phyloP scores from a whole-genome alignment of 352 stramenopile genomes.

The Globisporangium cystogenes region DNA sequence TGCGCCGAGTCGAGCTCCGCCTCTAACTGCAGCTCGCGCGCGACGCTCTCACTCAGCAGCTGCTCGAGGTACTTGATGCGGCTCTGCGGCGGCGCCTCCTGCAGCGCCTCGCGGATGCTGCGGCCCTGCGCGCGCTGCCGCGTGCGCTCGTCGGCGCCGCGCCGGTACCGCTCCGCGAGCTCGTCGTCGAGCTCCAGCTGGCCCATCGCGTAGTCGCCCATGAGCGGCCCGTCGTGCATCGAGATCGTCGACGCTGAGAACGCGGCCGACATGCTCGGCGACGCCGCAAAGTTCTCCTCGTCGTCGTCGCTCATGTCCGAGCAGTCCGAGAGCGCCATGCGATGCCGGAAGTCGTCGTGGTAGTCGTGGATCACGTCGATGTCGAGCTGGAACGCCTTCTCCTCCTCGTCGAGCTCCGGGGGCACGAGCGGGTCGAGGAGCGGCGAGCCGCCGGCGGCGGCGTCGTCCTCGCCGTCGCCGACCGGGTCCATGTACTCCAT shows the following conservation, averaged over 20 bases:
- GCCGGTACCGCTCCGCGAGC: constrained; percentile 47
- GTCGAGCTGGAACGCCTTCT: constrained; percentile 63
- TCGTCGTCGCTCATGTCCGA: constrained; percentile 83
- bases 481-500: constrained; percentile 82
- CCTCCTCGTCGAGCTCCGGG: constrained; percentile 41
- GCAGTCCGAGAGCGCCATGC: constrained; percentile 62
- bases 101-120: constrained; percentile 72
- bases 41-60: constrained; percentile 75
- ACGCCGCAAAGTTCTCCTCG: constrained; percentile 44
- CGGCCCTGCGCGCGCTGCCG: constrained; percentile 71
- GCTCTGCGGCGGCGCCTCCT: constrained; percentile 70
- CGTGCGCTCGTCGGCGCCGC: constrained; percentile 63
- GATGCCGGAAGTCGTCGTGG: constrained; percentile 56
- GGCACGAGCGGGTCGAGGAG: constrained; percentile 35
- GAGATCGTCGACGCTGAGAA: constrained; percentile 15
- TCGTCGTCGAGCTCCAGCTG: constrained; percentile 34
- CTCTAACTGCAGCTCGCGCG: constrained; percentile 78
- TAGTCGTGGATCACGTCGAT: constrained; percentile 84
- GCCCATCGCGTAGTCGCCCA: constrained; percentile 17
- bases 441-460: constrained; percentile 21
- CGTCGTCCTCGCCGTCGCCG: constrained; percentile 26
- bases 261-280: constrained; percentile 22
- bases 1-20: constrained; percentile 69
- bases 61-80: constrained; percentile 88
- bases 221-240: constrained; percentile 24